These are phyloP conservation scores for Scleroderma bovista DNA, from an alignment of 768 basidiomycete genomes.

Conservation along the genomic window DNA sequence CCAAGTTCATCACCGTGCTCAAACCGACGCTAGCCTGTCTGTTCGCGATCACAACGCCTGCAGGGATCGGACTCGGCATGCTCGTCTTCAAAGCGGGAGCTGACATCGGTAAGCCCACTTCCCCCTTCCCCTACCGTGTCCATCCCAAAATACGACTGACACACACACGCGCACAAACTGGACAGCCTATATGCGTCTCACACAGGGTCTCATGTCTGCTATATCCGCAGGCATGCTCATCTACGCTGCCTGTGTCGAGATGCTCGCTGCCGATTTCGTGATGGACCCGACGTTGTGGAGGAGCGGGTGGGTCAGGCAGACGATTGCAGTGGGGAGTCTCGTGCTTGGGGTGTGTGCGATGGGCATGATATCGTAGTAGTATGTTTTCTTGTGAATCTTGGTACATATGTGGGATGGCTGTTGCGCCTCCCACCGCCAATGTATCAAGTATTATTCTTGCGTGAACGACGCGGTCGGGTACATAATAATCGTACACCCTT, in stretches of 20 bases:
- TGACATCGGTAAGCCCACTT: constrained; percentile 20
- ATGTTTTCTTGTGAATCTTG: too few relatives aligned
- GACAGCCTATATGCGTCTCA: constrained; percentile 45
- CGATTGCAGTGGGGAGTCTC: constrained; percentile 54
- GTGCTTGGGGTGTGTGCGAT: constrained; percentile 58
- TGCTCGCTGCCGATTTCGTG: constrained; percentile 83
- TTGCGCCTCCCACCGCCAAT: too few relatives aligned
- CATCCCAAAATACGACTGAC: too few relatives aligned
- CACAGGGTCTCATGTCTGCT: constrained; percentile 75
- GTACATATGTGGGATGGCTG: too few relatives aligned
- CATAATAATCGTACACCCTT: too few relatives aligned
- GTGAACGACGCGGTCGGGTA: too few relatives aligned
- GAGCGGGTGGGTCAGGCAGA: constrained; percentile 35
- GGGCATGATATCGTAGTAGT: constrained; percentile 25
- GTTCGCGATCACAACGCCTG: constrained; percentile 72
- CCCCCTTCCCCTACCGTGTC: neutral
- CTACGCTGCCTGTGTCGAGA: constrained; percentile 79
- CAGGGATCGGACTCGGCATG: constrained; percentile 60
- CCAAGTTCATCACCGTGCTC: constrained; percentile 29
- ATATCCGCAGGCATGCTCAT: constrained; percentile 80
- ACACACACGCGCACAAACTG: neutral
- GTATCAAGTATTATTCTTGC: too few relatives aligned
- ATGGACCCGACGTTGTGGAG: constrained; percentile 53
- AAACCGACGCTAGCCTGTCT: constrained; percentile 51
- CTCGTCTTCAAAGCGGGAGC: constrained; percentile 35